A percentile compares a stretch with the other conserved stretches of the same genome.
Conservation (phyloP, 495 filamentous ascomycete species). For the Thermochaetoides thermophila region DNA sequence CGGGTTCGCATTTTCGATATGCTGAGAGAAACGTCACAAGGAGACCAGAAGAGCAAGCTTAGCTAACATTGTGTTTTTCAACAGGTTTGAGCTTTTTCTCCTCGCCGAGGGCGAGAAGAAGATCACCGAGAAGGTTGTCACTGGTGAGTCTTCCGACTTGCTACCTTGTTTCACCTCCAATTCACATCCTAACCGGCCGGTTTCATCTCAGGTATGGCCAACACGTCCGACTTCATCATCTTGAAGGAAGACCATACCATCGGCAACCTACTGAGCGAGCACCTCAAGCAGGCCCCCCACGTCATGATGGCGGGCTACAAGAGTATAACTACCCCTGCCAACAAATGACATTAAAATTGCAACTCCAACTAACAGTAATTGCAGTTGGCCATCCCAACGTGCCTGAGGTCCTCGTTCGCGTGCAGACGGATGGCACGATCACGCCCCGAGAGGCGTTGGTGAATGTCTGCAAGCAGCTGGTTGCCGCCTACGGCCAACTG, state of each 20-base stretch:
- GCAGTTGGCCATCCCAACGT: constrained; percentile 77
- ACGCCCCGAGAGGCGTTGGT: constrained; percentile 80
- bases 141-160: constrained; percentile 42
- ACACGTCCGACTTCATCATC: constrained; percentile 80
- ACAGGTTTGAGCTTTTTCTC: constrained; percentile 83
- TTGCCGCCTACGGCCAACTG: constrained; percentile 59
- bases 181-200: constrained; percentile 4
- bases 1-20: not conserved
- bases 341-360: too few species aligned
- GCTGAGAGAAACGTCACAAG: too few species aligned
- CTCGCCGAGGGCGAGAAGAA: constrained; percentile 82
- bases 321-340: constrained; percentile 34
- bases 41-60: too few species aligned
- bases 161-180: not conserved
- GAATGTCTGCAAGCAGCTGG: constrained; percentile 58
- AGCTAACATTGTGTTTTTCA: not conserved
- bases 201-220: constrained; percentile 50
- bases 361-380: too few species aligned
- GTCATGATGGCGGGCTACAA: constrained; percentile 84
- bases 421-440: constrained; percentile 81
- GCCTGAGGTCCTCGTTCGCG: constrained; percentile 68
- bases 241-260: constrained; percentile 96
- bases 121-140: constrained; percentile 70
- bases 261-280: constrained; percentile 70
- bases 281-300: constrained; percentile 62